Evolutionary conservation across 2,329 filamentous ascomycete species (phyloP).

Genomic region (Lasiodiplodia citricola): DNA sequence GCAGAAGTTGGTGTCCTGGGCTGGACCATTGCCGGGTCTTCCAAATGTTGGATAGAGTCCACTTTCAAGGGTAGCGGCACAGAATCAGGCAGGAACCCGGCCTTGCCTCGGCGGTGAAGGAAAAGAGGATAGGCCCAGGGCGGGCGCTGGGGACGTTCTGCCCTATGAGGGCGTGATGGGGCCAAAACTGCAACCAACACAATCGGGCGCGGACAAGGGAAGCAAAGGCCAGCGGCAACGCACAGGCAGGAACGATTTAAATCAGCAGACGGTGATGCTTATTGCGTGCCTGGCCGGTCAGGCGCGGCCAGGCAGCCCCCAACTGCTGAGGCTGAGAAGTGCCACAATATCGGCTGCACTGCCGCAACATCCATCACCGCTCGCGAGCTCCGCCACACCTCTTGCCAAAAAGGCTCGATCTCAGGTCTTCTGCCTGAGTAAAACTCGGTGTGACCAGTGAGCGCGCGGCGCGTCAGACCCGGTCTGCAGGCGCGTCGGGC

Average conservation of each 20-base stretch:
- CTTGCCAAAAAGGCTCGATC: background rate
- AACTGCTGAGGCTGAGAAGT: conserved; percentile 17
- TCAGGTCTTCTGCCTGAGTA: conserved; percentile 6
- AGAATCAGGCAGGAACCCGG: conserved; percentile 8
- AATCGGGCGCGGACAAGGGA: background rate
- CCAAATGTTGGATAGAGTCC: conserved; percentile 4
- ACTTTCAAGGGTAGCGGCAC: background rate
- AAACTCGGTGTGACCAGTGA: conserved; percentile 10
- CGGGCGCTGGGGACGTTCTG: background rate
- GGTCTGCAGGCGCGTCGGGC: background rate
- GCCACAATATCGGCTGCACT: conserved; percentile 15
- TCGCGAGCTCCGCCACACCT: conserved; percentile 18
- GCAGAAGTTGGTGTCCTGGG: conserved; percentile 1
- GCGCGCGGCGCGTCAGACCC: background rate
- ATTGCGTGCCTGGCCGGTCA: conserved; percentile 11
- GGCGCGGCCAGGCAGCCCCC: conserved; percentile 19
- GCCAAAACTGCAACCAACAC: conserved; percentile 9
- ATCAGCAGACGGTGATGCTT: background rate
- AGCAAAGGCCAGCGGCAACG: conserved; percentile 8
- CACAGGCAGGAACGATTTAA: conserved; percentile 16
- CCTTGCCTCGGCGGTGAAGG: conserved; percentile 4
- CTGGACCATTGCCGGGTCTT: background rate
- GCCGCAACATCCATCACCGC: conserved; percentile 1
- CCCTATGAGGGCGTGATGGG: conserved; percentile 8
- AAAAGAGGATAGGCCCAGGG: conserved; percentile 1